A percentile compares a stretch with the other conserved stretches of the same genome.
These are phyloP conservation scores for Monosporascus sp. DNA, from an alignment of 2,329 filamentous ascomycete species.

Conservation along the genomic window DNA sequence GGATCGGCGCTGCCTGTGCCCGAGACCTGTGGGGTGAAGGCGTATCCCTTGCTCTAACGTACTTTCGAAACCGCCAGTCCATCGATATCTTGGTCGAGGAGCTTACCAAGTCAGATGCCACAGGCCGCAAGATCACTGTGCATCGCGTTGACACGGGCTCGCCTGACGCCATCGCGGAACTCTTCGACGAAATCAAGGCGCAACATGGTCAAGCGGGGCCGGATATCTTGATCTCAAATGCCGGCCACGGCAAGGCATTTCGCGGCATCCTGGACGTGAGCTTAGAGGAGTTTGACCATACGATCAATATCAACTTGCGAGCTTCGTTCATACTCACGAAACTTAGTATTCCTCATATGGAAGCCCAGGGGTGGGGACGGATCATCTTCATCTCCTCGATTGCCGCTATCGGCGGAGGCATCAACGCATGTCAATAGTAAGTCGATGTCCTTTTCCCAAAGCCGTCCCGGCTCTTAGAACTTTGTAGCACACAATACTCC, in stretches of 20 bases:
- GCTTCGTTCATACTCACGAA: constrained; percentile 59
- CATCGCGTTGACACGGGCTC: constrained; percentile 55
- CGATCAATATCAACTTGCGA: constrained; percentile 55
- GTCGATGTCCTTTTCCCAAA: not conserved
- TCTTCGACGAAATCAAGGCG: constrained; percentile 49
- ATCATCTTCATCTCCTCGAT: constrained; percentile 61
- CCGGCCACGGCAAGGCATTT: constrained; percentile 60
- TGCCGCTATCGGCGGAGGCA: constrained; percentile 56
- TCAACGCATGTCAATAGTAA: constrained; percentile 54
- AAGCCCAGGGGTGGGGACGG: constrained; percentile 53
- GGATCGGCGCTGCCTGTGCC: constrained; percentile 29
- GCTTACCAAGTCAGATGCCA: constrained; percentile 16
- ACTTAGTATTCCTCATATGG: constrained; percentile 56
- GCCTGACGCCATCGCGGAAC: constrained; percentile 43
- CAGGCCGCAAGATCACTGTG: constrained; percentile 37
- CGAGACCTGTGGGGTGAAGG: constrained; percentile 28
- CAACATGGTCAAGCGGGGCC: constrained; percentile 46
- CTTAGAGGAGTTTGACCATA: constrained; percentile 59
- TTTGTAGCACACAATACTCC: not conserved
- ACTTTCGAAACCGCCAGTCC: constrained; percentile 20
- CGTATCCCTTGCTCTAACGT: constrained; percentile 28
- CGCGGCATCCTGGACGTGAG: constrained; percentile 51
- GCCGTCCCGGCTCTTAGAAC: not conserved
- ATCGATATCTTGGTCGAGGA: constrained; percentile 23
- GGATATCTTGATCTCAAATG: constrained; percentile 62